Base-by-base conservation (phyloP, 805 yeast genomes). In the Candida wancherniae region DNA sequence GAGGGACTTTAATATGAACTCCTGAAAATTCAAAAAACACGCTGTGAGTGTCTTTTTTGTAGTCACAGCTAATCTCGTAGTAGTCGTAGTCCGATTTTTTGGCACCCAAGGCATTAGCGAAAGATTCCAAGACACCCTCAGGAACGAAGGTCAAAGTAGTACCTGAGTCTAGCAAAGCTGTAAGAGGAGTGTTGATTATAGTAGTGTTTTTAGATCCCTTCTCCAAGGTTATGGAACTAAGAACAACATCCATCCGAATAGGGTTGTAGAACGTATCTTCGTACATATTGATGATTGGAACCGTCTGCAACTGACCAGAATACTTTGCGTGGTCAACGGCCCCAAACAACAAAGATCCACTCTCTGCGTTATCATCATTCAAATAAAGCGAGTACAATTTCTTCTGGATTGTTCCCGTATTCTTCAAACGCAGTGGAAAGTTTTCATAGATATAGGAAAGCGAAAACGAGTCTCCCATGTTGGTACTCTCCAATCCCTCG, bases 361-460 rank as follows among this genome's bases (percentile, higher is more conserved):
- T 16, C 5, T 25, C 31, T n/a, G 57, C 44, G 15, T 9, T 9
- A 14, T 50, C 43, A 3, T 58, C 54, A 43, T 76, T 71, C 50
- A 84, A 61, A 45, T 61, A 80, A 33, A 84, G 58, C 0, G 90
- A 81, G 51, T 79, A 84, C 0, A 73, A 73, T 24, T 67, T 64
- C 27, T 69, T 65, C 23, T 67, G 43, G 33, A 77, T 80, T 22
- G 71, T 44, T 0, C 87, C 88, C 33, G 71, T 70, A 17, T 61
- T 48, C 27, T 68, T 75, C 62, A 85, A 55, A 37, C 69, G 68
- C 34, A 63, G 40, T 0, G 95, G 95, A 35, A 84, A 58, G 53
- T 84, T 83, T 29, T 71, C 67, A 55, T 84, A 84, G 13, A 55
- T 54, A 45, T 58, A 56, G 20, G 10, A 22, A 27, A 1, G 40